Evolutionary conservation across 2,329 filamentous ascomycete species (phyloP).

Genomic region (Ophiostoma quercus): DNA sequence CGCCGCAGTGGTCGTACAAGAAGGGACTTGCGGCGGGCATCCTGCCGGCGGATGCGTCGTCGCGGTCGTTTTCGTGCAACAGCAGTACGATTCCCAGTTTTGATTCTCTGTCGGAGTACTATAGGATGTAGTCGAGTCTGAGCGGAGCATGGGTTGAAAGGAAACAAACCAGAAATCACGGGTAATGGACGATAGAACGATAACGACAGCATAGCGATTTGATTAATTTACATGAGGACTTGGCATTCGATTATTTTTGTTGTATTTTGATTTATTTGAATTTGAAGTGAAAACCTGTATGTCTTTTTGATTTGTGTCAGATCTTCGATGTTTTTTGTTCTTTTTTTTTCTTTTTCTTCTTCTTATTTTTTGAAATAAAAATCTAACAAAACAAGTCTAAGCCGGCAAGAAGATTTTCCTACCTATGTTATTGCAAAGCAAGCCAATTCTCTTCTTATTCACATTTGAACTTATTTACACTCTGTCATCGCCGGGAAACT

Average conservation of each 20-base stretch:
- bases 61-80: constrained; percentile 64
- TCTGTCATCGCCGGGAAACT: too few species aligned
- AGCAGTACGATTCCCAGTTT: constrained; percentile 50
- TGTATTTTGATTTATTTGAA: background rate
- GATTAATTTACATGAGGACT: background rate
- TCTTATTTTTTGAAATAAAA: background rate
- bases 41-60: constrained; percentile 69
- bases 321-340: background rate
- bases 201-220: constrained; percentile 5
- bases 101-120: constrained; percentile 48
- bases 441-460: too few species aligned
- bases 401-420: too few species aligned
- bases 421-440: too few species aligned
- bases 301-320: too few species aligned
- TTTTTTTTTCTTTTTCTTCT: background rate
- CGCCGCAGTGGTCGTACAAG: constrained; percentile 82
- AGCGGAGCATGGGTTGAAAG: too few species aligned
- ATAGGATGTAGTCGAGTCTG: constrained; percentile 32
- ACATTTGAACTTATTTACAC: too few species aligned
- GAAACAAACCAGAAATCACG: background rate
- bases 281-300: too few species aligned
- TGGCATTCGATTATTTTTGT: background rate
- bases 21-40: constrained; percentile 71
- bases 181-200: background rate
- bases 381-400: too few species aligned